These are phyloP conservation scores for Turnera subulata DNA, from an alignment of 345 rosid genomes.

Conservation along the genomic window DNA sequence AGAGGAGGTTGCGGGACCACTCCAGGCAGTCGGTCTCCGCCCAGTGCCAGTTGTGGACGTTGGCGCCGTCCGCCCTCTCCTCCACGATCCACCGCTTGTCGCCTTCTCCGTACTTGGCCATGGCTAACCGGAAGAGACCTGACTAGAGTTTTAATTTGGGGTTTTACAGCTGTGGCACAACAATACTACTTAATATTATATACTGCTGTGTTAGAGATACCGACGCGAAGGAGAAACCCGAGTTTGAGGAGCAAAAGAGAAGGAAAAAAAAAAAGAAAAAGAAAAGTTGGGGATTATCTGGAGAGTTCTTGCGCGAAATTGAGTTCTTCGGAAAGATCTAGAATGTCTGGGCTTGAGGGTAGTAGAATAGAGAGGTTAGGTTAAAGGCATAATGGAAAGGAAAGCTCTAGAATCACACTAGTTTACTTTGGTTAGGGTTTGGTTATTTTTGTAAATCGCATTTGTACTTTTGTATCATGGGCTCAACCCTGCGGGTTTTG, in stretches of 20 bases:
- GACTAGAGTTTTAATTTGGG: too few relatives aligned
- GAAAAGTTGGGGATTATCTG: neutral
- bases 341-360: neutral
- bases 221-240: too few relatives aligned
- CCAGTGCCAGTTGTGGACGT: conserved; percentile 99
- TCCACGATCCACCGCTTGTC: conserved; percentile 99
- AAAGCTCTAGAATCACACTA: conserved; percentile 9
- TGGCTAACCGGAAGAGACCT: too few relatives aligned
- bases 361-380: too few relatives aligned
- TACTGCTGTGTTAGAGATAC: too few relatives aligned
- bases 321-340: neutral
- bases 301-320: neutral
- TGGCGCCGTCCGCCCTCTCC: conserved; percentile 92
- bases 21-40: conserved; percentile 87
- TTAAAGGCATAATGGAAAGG: too few relatives aligned
- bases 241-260: too few relatives aligned
- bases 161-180: too few relatives aligned
- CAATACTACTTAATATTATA: too few relatives aligned
- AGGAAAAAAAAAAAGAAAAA: neutral
- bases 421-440: neutral
- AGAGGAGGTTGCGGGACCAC: conserved; percentile 69
- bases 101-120: conserved; percentile 97
- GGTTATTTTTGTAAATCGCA: neutral
- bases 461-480: too few relatives aligned
- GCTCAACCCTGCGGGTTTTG: too few relatives aligned